phyloP scores from a whole-genome alignment of 1,284 basidiomycete species.

The Ustilago xerochloae region DNA sequence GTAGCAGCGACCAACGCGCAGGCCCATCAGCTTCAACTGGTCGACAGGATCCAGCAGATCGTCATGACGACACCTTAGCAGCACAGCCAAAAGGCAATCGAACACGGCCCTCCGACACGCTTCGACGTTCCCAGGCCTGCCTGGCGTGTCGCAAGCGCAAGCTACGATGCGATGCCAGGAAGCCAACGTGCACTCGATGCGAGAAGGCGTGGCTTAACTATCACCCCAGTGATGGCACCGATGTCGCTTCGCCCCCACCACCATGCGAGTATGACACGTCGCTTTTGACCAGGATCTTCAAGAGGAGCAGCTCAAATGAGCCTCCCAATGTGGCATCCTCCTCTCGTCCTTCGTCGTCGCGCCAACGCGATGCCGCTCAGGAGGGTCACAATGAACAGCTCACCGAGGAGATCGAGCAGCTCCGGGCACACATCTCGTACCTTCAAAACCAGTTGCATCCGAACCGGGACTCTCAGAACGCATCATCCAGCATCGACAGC shows the following conservation, averaged over 20 bases:
- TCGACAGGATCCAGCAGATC: neutral
- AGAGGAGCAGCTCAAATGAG: slow-evolving; percentile 6
- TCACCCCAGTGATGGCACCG: slow-evolving; percentile 4
- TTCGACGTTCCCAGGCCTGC: slow-evolving; percentile 38
- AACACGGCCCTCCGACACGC: slow-evolving; percentile 17
- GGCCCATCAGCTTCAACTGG: neutral
- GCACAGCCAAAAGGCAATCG: neutral
- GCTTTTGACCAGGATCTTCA: slow-evolving; percentile 34
- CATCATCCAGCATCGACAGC: neutral
- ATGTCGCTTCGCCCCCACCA: slow-evolving; percentile 1
- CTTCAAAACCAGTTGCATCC: slow-evolving; percentile 10
- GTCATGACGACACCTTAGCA: slow-evolving; percentile 6
- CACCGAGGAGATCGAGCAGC: slow-evolving; percentile 18
- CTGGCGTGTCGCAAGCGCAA: slow-evolving; percentile 40
- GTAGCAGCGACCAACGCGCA: too few relatives aligned
- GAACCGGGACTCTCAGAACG: neutral
- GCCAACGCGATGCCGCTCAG: neutral
- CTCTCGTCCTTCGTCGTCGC: neutral
- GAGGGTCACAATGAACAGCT: slow-evolving; percentile 2
- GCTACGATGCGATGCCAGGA: slow-evolving; percentile 39
- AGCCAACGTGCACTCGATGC: slow-evolving; percentile 39
- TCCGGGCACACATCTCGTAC: slow-evolving; percentile 17
- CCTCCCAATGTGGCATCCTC: neutral
- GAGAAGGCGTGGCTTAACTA: slow-evolving; percentile 37
- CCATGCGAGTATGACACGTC: slow-evolving; percentile 42